Base-by-base conservation (phyloP, 1,139 yeast genomes). In the Blastobotrys serpentis region DNA sequence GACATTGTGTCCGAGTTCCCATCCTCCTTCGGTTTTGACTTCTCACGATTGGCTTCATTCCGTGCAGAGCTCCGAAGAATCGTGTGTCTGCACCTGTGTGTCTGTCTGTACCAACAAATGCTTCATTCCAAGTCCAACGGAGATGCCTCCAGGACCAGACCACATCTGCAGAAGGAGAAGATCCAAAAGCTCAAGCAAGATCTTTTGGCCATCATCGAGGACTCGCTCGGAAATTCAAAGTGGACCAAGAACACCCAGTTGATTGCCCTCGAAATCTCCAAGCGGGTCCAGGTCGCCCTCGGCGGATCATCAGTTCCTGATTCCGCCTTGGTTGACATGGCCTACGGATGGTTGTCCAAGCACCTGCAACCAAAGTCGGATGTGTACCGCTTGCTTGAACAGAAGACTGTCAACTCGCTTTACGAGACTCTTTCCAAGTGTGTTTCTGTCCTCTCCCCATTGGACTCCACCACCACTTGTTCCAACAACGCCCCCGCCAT, bases 51-150 rank as follows among this genome's bases (percentile, higher is more conserved):
- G 52, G 82, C 87, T 14, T 73, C 86, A 40, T 71, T 88, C 51
- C 75, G 96, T 56, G 94, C 96, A 0, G 96, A 87, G 65, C 82
- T 87, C 34, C 78, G 96, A 58, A 95, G 87, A 67, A 72, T 86
- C 49, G 89, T 87, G 37, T 88, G 95, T 63, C 75, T 86, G 43
- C 84, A 86, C 65, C 74, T 88, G 47, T 85, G 95, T 59, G 69
- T 82, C 40, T 81, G 84, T 22, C 70, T 88, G 43, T 87, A 81
- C 68, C 84, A 84, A 61, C 94, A 86, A 65, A 69, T 86, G 61
- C 75, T 82, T 16, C 58, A 75, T 58, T 66, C 74, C 65, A 56
- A 63, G 51, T 48, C 65, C 52, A 57, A 61, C 49, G 48, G 43
- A 10, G 44, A 33, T 19, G 43, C 55, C 26, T 25, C 64, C 49